Evolutionary conservation across 2,329 filamentous ascomycete species (phyloP).

Genomic region (Apiospora phragmitis): DNA sequence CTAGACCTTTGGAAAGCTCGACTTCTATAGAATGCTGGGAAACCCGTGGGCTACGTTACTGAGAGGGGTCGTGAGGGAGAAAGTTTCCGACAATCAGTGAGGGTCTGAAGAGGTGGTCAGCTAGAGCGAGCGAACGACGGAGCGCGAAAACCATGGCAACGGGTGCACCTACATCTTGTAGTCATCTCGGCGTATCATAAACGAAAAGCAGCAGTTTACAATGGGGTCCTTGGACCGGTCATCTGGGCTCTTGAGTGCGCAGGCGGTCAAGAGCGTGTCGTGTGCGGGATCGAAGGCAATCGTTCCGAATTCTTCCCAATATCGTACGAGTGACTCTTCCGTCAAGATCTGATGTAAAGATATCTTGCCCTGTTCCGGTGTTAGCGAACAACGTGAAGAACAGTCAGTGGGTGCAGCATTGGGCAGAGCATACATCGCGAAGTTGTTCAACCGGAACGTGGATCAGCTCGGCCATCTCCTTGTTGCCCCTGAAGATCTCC

Average conservation of each 20-base stretch:
- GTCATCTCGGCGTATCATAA: conserved; percentile 91
- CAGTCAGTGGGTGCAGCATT: background rate
- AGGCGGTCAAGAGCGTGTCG: conserved; percentile 93
- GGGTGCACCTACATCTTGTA: conserved; percentile 80
- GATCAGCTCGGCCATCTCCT: conserved; percentile 97
- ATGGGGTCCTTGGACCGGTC: conserved; percentile 68
- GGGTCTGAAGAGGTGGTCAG: conserved; percentile 57
- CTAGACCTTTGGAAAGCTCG: background rate
- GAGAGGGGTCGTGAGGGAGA: conserved; percentile 74
- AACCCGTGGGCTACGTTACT: conserved; percentile 23
- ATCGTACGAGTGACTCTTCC: conserved; percentile 91
- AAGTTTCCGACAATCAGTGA: conserved; percentile 97
- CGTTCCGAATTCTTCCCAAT: conserved; percentile 98
- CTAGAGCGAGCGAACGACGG: conserved; percentile 31
- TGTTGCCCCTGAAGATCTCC: conserved; percentile 96
- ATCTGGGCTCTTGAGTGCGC: conserved; percentile 81
- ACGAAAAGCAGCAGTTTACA: conserved; percentile 95
- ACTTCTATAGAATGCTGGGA: background rate
- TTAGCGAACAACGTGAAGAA: conserved; percentile 4
- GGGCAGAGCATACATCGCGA: conserved; percentile 65
- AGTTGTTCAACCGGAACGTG: conserved; percentile 88
- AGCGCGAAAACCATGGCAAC: background rate
- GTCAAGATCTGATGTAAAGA: conserved; percentile 94
- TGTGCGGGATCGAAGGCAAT: conserved; percentile 95
- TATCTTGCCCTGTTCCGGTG: conserved; percentile 74